Evolutionary conservation across 805 yeast genomes (phyloP).

Genomic region (Henningerozyma blattae): DNA sequence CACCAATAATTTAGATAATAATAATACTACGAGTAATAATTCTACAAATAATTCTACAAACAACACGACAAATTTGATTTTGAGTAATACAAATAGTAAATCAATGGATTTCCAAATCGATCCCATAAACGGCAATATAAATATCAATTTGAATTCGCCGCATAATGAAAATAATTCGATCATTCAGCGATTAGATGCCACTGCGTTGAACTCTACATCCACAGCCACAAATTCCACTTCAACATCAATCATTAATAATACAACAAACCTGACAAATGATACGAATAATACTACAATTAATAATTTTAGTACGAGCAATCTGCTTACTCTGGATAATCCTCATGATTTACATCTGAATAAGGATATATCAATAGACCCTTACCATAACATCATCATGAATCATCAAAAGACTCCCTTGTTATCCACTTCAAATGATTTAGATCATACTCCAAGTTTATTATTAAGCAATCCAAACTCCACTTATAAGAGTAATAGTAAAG

Average conservation of each 20-base stretch:
- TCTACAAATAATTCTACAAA: too few species aligned
- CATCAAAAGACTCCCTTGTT: background rate
- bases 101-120: too few species aligned
- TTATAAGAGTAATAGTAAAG: conserved; percentile 5
- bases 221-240: background rate
- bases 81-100: too few species aligned
- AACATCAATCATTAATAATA: background rate
- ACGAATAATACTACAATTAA: background rate
- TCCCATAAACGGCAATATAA: too few species aligned
- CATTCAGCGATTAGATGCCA: too few species aligned
- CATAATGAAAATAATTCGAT: too few species aligned
- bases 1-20: background rate
- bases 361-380: background rate
- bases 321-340: too few species aligned
- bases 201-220: too few species aligned
- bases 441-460: background rate
- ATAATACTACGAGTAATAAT: background rate
- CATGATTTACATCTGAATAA: background rate
- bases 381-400: background rate
- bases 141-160: too few species aligned
- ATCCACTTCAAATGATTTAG: background rate
- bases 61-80: too few species aligned
- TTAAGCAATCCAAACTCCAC: background rate
- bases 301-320: background rate
- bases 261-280: too few species aligned